Base-by-base conservation (phyloP, 2,329 filamentous ascomycete species). In the Neonectria neomacrospora region DNA sequence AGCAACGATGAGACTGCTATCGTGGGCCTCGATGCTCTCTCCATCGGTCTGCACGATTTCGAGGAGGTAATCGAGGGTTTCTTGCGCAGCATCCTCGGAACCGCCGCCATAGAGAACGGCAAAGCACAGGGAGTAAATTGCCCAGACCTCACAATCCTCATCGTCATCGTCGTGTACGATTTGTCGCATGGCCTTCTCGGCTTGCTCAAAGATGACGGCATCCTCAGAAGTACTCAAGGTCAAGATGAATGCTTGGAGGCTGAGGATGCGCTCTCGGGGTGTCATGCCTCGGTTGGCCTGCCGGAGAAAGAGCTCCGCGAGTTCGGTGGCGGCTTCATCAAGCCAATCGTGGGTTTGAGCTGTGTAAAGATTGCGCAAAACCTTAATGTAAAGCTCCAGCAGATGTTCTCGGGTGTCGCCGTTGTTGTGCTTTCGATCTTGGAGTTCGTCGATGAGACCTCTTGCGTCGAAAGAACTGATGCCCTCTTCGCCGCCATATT, bases 41-140 rank as follows among this genome's bases (percentile, higher is more conserved):
- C 94, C 94, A 69, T 97, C 93, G 8, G 90, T 92, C 64, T 92
- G 89, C 18, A 94, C 82, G 53, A 97, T 92, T 62, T 94, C 91
- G 11, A 95, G 80, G 28, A 95, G 80, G 67, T 90, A 92, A 3
- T 90, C 87, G 83, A 96, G 90, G 50, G 92, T 82, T 34, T 94
- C 90, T 42, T 90, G 81, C 0, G 89, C 87, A 20, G 89, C 90
- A 32, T 90, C 87, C 30, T 88, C 84, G 5, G 87, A 86, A 1
- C 91, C 91, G 2, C 93, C 93, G 16, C 91, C 91, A 70, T 93
- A 95, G 69, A 92, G 88, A 1, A 90, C 87, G 23, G 88, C 88
- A n/a, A 91, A 85, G 37, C 88, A 86, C 56, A 96, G 85, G 12
- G 91, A 86, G 72, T 91, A 88, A n/a, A 97, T 89, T 1, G 91